Conservation (phyloP, 1,284 basidiomycete genomes). For the Marasmius tenuissimus region DNA sequence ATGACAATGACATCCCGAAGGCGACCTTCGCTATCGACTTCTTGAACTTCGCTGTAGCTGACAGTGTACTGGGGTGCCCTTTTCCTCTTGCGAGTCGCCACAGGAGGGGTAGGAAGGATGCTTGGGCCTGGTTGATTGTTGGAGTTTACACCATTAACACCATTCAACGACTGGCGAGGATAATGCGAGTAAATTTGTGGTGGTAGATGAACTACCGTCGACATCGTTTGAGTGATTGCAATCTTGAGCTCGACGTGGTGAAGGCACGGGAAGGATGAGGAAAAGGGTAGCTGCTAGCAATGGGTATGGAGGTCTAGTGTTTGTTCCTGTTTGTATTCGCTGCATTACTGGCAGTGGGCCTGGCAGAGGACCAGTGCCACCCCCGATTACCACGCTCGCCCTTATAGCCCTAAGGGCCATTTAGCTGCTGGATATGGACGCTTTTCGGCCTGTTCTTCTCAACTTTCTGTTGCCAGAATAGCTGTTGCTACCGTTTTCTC, state of each 20-base stretch:
- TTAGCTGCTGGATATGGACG: background rate
- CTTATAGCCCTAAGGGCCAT: background rate
- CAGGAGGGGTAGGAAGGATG: conserved; percentile 61
- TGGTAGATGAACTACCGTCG: conserved; percentile 11
- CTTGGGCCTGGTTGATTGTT: conserved; percentile 40
- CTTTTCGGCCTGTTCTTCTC: background rate
- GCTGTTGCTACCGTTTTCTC: background rate
- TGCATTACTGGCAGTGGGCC: background rate
- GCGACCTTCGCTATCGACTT: conserved; percentile 72
- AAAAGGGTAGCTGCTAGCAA: background rate
- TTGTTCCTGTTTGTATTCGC: background rate
- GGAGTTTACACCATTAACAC: conserved; percentile 25
- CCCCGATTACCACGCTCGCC: background rate
- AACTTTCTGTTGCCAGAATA: background rate
- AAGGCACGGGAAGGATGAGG: conserved; percentile 2
- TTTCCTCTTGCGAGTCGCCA: conserved; percentile 77
- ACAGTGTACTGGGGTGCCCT: conserved; percentile 75
- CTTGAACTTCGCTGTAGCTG: conserved; percentile 82
- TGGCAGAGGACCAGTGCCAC: background rate
- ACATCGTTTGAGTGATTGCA: conserved; percentile 13
- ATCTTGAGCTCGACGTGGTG: conserved; percentile 11
- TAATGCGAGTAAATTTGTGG: conserved; percentile 54
- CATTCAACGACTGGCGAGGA: conserved; percentile 48
- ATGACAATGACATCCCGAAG: conserved; percentile 84
- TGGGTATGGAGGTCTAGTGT: background rate